These are phyloP conservation scores for Thalassiosira delicatula DNA, from an alignment of 352 stramenopile species.

Conservation along the genomic window DNA sequence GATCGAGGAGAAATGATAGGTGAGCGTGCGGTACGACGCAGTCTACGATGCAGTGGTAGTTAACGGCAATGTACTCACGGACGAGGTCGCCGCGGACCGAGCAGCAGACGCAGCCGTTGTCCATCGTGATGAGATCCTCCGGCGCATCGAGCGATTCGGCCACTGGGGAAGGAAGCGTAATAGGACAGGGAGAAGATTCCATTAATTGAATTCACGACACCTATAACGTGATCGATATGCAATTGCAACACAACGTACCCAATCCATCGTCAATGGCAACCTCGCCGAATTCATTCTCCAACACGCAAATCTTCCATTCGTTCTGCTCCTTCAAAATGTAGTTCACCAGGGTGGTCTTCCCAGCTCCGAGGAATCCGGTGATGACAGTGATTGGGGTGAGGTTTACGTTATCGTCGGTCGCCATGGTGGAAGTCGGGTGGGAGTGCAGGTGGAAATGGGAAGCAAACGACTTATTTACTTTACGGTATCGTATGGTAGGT, in stretches of 20 bases:
- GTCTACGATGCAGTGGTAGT: no score
- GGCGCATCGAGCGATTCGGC: constrained; percentile 86
- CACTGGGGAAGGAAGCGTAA: constrained; percentile 57
- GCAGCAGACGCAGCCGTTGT: constrained; percentile 98
- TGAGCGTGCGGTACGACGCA: no score
- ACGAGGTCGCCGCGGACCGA: constrained; percentile 92
- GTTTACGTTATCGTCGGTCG: constrained; percentile 56
- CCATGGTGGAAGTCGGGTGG: constrained; percentile 27
- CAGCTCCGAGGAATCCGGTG: constrained; percentile 94
- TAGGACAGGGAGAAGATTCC: no score
- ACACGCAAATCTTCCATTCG: constrained; percentile 88
- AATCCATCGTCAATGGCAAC: constrained; percentile 92
- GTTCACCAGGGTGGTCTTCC: constrained; percentile 98
- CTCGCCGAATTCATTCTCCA: constrained; percentile 99
- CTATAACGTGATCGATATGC: no score
- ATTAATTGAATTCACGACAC: no score
- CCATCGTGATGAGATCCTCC: constrained; percentile 95
- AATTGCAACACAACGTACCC: no score
- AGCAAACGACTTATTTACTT: no score
- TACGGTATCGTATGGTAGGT: no score
- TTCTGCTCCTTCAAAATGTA: constrained; percentile 95
- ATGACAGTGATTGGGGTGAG: constrained; percentile 89
- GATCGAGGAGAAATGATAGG: no score
- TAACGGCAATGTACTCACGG: no score
- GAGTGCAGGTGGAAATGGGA: no score